phyloP scores from a whole-genome alignment of 2,329 filamentous ascomycete species.

The Thelonectria blattea region DNA sequence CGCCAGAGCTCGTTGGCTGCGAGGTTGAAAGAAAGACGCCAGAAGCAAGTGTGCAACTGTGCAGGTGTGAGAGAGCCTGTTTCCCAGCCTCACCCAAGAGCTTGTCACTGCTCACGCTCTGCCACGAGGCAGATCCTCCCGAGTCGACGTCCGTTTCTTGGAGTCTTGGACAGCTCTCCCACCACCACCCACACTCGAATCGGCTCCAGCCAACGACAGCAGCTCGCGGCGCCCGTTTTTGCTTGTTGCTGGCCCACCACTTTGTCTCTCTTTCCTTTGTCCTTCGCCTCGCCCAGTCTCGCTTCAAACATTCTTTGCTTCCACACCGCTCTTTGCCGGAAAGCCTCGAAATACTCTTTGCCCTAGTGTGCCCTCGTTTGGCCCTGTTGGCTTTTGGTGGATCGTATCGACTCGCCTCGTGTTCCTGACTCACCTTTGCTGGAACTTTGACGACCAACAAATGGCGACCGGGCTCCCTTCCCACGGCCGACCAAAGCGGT shows the following conservation, averaged over 20 bases:
- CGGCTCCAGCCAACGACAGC: conserved; percentile 20
- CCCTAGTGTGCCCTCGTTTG: conserved; percentile 17
- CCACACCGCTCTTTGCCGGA: conserved; percentile 38
- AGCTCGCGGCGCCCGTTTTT: conserved; percentile 15
- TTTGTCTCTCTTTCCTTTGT: conserved; percentile 28
- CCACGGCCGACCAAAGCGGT: conserved; percentile 20
- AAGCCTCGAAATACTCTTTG: conserved; percentile 28
- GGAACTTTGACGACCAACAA: conserved; percentile 18
- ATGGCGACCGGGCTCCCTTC: conserved; percentile 17
- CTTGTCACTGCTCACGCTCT: conserved; percentile 25
- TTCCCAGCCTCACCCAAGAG: conserved; percentile 12
- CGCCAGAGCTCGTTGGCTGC: conserved; percentile 20
- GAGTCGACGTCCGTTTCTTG: conserved; percentile 11
- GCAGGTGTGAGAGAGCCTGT: background rate
- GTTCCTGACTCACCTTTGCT: conserved; percentile 27
- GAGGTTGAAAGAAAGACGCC: background rate
- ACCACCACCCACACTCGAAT: conserved; percentile 25
- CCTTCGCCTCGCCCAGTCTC: conserved; percentile 25
- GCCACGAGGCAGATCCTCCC: conserved; percentile 25
- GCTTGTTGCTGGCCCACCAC: conserved; percentile 26
- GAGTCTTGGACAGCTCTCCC: conserved; percentile 26
- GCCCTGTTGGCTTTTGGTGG: conserved; percentile 16
- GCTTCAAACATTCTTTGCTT: conserved; percentile 14
- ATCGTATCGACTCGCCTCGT: conserved; percentile 25
- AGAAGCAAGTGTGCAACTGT: background rate